Evolutionary conservation across 2,329 filamentous ascomycete species (phyloP).

Genomic region (Talaromyces atroroseus): DNA sequence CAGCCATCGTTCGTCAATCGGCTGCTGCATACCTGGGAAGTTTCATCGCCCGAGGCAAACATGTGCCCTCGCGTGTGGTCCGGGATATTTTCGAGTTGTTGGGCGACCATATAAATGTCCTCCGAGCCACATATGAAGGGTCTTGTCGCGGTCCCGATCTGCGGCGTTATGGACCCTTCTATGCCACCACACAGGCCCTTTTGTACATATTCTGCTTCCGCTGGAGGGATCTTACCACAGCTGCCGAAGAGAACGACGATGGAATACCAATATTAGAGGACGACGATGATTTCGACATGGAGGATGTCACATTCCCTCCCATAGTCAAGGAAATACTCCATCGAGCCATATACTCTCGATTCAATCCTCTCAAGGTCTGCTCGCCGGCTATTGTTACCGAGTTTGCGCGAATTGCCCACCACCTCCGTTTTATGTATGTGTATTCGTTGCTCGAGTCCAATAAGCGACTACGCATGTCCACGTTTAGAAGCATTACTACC

Average conservation of each 20-base stretch:
- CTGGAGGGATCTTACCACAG: conserved; percentile 78
- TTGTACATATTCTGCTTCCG: conserved; percentile 97
- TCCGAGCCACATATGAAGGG: conserved; percentile 67
- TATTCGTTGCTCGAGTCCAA: conserved; percentile 85
- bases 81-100: conserved; percentile 76
- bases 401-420: conserved; percentile 81
- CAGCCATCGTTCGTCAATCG: conserved; percentile 70
- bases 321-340: conserved; percentile 68
- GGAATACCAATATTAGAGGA: conserved; percentile 35
- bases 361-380: conserved; percentile 95
- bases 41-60: conserved; percentile 84
- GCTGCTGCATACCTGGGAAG: conserved; percentile 90
- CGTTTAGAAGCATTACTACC: conserved; percentile 48
- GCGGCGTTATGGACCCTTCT: conserved; percentile 76
- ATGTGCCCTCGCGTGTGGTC: conserved; percentile 70
- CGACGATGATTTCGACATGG: conserved; percentile 46
- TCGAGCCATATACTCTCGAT: conserved; percentile 74
- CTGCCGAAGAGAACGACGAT: conserved; percentile 50
- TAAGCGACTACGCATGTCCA: conserved; percentile 76
- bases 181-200: conserved; percentile 79
- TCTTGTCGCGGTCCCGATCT: conserved; percentile 79
- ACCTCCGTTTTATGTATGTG: conserved; percentile 83
- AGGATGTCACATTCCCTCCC: conserved; percentile 72
- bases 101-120: conserved; percentile 67
- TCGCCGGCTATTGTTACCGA: conserved; percentile 84